Evolutionary conservation across 805 yeast genomes (phyloP), one percentile per base, ranked within the genome.

Genomic region (Wickerhamomyces rabaulensis): DNA sequence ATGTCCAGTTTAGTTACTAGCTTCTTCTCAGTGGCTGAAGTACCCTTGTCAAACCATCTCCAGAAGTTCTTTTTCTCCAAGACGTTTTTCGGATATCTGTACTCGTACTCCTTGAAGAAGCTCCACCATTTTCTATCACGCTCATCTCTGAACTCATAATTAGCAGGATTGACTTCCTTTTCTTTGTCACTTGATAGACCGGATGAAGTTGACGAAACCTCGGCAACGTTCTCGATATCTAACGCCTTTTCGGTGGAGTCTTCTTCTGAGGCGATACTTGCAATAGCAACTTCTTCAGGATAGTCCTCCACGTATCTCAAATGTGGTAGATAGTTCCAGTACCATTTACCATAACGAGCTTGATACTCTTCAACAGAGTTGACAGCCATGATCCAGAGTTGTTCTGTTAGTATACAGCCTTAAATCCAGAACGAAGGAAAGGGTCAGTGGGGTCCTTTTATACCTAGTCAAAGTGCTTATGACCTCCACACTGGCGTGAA

Each of bases 101-200:
- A 82, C 57, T 82, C 87, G 55, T 75, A 79, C 56, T 82, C 82
- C 53, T 77, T 74, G 48, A 75, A 76, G 48, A 64, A 75, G 23
- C 67, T 68, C 66, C 67, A 74, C 77, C 80, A 66, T 48, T 59
- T 62, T 26, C 73, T 60, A 38, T 64, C 60, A 13, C 65, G 57
- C 48, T 69, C 74, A 51, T 70, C 69, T 52, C 74, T 62, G 20
- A 66, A 50, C 42, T 70, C 74, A 35, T 36, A 41, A 8, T 46
- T 38, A 1, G 15, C 29, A 23, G 46, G 49, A 21, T 43, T 40
- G 9, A 46, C 31, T 13, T 36, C 39, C 4, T 13, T 25, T 9
- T 35, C 44, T 10, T 8, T 19, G 20, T 7, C n/a, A n/a, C n/a
- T n/a, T n/a, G n/a, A n/a, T n/a, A n/a, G n/a, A n/a, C n/a, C n/a